Conservation (phyloP, 108 stramenopile species). For the Conticribra guillardii region DNA sequence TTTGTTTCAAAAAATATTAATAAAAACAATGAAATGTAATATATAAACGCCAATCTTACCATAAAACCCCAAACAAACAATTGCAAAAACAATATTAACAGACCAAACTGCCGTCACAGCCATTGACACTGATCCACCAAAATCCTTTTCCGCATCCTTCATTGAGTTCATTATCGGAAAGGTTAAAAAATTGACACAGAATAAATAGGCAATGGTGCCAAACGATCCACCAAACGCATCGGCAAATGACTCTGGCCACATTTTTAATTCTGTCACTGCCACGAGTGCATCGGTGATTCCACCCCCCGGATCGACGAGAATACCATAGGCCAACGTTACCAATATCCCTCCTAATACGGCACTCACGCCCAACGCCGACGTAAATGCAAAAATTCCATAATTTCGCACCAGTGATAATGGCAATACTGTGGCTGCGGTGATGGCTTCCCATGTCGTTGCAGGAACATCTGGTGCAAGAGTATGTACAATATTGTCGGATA, state of each 20-base stretch:
- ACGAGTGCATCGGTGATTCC: slow-evolving; percentile 26
- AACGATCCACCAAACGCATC: slow-evolving; percentile 54
- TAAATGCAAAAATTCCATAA: slow-evolving; percentile 57
- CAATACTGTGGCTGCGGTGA: slow-evolving; percentile 29
- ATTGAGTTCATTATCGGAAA: slow-evolving; percentile 54
- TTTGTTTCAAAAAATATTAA: no score
- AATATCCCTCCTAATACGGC: slow-evolving; percentile 52
- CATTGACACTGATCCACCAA: slow-evolving; percentile 29
- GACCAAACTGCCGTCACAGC: slow-evolving; percentile 50
- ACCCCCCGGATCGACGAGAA: slow-evolving; percentile 47
- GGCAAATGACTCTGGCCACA: slow-evolving; percentile 45
- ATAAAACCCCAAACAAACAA: slow-evolving; percentile 48
- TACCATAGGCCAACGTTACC: slow-evolving; percentile 47
- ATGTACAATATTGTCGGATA: slow-evolving; percentile 30
- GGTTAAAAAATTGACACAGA: slow-evolving; percentile 51
- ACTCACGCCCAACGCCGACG: slow-evolving; percentile 48
- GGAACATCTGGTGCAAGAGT: slow-evolving; percentile 24
- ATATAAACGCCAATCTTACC: no score
- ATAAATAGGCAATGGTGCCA: slow-evolving; percentile 53
- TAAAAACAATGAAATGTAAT: no score
- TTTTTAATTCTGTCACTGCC: slow-evolving; percentile 12
- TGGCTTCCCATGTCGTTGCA: slow-evolving; percentile 39
- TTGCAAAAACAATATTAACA: slow-evolving; percentile 49
- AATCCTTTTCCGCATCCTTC: slow-evolving; percentile 40
- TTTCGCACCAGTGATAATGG: slow-evolving; percentile 48